A percentile compares a stretch with the other conserved stretches of the same genome.
phyloP scores from a whole-genome alignment of 208 protist species.

The Leishmania guyanensis region DNA sequence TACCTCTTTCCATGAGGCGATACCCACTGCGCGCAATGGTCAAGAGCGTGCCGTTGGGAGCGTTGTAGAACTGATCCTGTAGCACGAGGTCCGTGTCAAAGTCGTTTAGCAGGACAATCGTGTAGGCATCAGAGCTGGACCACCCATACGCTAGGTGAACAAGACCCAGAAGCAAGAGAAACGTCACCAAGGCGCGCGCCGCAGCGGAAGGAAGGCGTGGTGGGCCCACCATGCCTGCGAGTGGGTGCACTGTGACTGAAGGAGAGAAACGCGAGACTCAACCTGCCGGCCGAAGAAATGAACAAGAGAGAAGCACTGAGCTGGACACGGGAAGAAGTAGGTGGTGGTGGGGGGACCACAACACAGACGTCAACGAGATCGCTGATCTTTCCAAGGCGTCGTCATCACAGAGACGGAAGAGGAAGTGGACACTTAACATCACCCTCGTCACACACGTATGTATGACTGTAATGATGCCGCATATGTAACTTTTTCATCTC shows the following conservation, averaged over 20 bases:
- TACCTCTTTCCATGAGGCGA: conserved; percentile 20
- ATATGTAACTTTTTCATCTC: no score
- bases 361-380: not conserved
- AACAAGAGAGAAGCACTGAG: not conserved
- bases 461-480: not conserved
- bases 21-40: conserved; percentile 29
- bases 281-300: not conserved
- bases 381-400: not conserved
- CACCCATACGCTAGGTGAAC: conserved; percentile 16
- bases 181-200: not conserved
- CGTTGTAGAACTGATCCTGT: conserved; percentile 58
- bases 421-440: conserved; percentile 1
- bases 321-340: not conserved
- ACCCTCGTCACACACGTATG: not conserved
- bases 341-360: not conserved
- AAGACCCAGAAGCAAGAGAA: not conserved
- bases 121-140: conserved; percentile 45
- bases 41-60: conserved; percentile 32
- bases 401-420: not conserved
- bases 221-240: not conserved
- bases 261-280: not conserved
- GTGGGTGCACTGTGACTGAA: not conserved
- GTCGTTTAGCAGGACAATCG: conserved; percentile 38
- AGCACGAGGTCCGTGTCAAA: conserved; percentile 38
- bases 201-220: not conserved